phyloP scores from a whole-genome alignment of 257 asterid genomes.

The Cordia subcordata region DNA sequence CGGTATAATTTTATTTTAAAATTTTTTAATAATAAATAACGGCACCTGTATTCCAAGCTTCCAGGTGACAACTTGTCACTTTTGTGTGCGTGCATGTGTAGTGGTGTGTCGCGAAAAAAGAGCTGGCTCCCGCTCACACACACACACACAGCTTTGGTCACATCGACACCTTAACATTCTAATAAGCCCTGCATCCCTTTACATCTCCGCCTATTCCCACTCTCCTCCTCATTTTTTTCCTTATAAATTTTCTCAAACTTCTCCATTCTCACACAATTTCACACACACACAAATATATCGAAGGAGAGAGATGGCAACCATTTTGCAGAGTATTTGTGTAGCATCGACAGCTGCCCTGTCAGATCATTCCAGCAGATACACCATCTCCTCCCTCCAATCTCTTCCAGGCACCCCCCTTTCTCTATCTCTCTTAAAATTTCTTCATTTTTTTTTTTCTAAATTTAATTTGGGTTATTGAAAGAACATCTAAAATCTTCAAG shows the following conservation, averaged over 20 bases:
- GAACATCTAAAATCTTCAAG: neutral
- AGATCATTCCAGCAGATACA: constrained; percentile 37
- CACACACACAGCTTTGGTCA: neutral
- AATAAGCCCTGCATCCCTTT: neutral
- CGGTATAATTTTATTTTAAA: no score
- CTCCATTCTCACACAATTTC: neutral
- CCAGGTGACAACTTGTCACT: no score
- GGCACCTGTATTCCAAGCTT: no score
- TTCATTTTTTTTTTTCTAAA: neutral
- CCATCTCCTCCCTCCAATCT: constrained; percentile 20
- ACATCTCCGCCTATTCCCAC: no score
- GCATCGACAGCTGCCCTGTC: constrained; percentile 29
- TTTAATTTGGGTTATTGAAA: neutral
- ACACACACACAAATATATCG: neutral
- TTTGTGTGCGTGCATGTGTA: no score
- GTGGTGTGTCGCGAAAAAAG: no score
- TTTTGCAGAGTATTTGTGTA: constrained; percentile 46
- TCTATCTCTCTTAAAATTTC: neutral
- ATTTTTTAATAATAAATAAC: no score
- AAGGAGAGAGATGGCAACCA: constrained; percentile 37
- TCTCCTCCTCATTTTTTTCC: neutral
- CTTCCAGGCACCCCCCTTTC: constrained; percentile 25
- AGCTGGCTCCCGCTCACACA: no score
- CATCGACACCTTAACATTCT: neutral
- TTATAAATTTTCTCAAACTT: no score